These are phyloP conservation scores for Astrothelium macrocarpum DNA, from an alignment of 495 filamentous ascomycete species.

Conservation along the genomic window DNA sequence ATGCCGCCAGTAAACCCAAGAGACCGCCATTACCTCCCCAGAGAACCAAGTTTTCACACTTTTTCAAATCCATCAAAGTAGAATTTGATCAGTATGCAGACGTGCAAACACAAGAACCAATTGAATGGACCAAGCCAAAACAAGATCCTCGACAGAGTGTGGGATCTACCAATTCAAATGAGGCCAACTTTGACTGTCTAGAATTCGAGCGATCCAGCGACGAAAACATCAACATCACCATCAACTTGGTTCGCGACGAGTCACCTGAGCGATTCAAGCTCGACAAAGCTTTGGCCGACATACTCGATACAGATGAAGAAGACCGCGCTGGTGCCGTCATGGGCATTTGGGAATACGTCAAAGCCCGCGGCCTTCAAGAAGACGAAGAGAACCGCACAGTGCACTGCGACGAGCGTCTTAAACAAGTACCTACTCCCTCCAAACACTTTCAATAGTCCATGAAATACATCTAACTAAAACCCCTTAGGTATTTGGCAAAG, in stretches of 20 bases:
- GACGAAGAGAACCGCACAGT: constrained; percentile 89
- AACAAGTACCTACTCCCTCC: constrained; percentile 45
- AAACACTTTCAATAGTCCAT: constrained; percentile 2
- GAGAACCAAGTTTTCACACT: constrained; percentile 71
- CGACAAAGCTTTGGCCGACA: constrained; percentile 66
- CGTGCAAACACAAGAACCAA: constrained; percentile 44
- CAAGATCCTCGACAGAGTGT: constrained; percentile 36
- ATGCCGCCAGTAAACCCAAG: constrained; percentile 31
- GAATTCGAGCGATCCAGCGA: constrained; percentile 87
- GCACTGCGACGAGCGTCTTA: constrained; percentile 73
- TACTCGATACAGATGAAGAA: constrained; percentile 80
- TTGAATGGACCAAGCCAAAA: constrained; percentile 59
- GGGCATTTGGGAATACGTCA: constrained; percentile 92
- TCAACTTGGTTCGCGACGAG: constrained; percentile 81
- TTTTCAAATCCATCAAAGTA: constrained; percentile 84
- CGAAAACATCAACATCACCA: constrained; percentile 82
- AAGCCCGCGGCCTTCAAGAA: constrained; percentile 74
- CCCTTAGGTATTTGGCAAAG: constrained; percentile 75
- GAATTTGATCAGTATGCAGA: constrained; percentile 67
- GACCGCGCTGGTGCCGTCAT: constrained; percentile 77
- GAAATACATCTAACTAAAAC: too few species aligned
- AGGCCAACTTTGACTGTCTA: constrained; percentile 77
- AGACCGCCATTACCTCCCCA: constrained; percentile 36
- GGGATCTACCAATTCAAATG: constrained; percentile 22
- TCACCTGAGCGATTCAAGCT: constrained; percentile 73